phyloP scores from a whole-genome alignment of 2,329 filamentous ascomycete species.

The Ophiostoma himal-ulmi region DNA sequence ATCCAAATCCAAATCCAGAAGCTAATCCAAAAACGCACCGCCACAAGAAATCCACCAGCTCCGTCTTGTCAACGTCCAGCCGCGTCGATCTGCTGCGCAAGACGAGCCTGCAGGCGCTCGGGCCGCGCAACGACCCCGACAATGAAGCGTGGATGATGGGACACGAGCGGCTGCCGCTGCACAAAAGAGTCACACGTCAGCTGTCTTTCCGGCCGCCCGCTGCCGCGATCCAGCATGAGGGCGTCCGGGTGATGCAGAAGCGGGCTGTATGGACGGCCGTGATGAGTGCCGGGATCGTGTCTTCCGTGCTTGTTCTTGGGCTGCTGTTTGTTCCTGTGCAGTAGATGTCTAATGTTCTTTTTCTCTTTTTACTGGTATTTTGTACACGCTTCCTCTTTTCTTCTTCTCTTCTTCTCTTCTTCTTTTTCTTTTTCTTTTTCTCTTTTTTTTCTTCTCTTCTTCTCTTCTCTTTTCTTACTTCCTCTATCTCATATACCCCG shows the following conservation, averaged over 20 bases:
- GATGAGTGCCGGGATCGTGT: conserved; percentile 33
- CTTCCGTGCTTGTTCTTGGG: conserved; percentile 27
- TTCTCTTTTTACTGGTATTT: not conserved
- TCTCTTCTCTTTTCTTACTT: not conserved
- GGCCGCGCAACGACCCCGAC: conserved; percentile 33
- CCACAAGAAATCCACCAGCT: not conserved
- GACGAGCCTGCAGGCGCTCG: conserved; percentile 33
- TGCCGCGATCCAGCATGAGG: conserved; percentile 32
- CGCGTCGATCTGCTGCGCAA: conserved; percentile 30
- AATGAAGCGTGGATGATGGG: conserved; percentile 32
- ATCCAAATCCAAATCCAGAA: not conserved
- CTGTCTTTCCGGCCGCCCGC: conserved; percentile 23
- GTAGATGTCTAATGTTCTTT: not conserved
- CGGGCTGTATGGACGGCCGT: conserved; percentile 33
- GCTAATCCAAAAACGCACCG: no score
- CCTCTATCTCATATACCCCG: not conserved
- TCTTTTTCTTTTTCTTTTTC: not conserved
- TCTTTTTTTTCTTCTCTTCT: not conserved
- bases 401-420: not conserved
- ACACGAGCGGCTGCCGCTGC: conserved; percentile 29
- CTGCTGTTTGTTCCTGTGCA: not conserved
- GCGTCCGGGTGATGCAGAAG: conserved; percentile 34
- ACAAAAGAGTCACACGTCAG: not conserved
- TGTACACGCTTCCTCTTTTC: conserved; percentile 1
- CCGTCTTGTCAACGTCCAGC: not conserved